A percentile compares a stretch with the other conserved stretches of the same genome.
These are phyloP conservation scores for Wickerhamiella australiensis DNA, from an alignment of 805 yeast species.

Conservation along the genomic window DNA sequence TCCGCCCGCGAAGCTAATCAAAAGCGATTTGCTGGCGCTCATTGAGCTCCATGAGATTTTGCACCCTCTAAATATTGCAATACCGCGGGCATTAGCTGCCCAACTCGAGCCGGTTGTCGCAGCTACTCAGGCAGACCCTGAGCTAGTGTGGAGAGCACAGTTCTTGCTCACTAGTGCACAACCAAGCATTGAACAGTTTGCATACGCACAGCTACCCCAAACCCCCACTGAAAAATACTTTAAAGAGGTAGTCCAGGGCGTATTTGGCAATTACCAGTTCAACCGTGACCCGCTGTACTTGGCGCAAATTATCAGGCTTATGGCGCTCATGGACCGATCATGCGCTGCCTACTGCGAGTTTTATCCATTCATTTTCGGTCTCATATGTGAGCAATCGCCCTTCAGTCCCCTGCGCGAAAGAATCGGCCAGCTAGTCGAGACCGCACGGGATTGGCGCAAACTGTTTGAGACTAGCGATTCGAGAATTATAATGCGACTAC, in stretches of 20 bases:
- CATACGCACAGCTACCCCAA: not conserved
- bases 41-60: not conserved
- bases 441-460: not conserved
- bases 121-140: not conserved
- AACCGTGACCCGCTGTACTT: not conserved
- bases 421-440: not conserved
- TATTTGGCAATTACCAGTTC: not conserved
- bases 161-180: not conserved
- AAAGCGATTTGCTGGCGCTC: not conserved
- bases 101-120: not conserved
- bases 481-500: not conserved
- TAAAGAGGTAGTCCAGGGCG: not conserved
- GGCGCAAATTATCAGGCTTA: not conserved
- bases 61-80: not conserved
- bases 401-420: constrained; percentile 2
- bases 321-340: not conserved
- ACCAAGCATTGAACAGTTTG: not conserved
- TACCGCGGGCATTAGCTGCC: not conserved
- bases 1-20: not conserved
- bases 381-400: constrained; percentile 2
- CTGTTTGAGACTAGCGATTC: constrained; percentile 6
- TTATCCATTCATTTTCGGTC: not conserved
- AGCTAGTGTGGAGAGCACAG: not conserved
- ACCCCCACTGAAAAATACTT: not conserved
- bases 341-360: not conserved